Base-by-base conservation (phyloP, 345 rosid genomes). In the Syzygium oleosum region DNA sequence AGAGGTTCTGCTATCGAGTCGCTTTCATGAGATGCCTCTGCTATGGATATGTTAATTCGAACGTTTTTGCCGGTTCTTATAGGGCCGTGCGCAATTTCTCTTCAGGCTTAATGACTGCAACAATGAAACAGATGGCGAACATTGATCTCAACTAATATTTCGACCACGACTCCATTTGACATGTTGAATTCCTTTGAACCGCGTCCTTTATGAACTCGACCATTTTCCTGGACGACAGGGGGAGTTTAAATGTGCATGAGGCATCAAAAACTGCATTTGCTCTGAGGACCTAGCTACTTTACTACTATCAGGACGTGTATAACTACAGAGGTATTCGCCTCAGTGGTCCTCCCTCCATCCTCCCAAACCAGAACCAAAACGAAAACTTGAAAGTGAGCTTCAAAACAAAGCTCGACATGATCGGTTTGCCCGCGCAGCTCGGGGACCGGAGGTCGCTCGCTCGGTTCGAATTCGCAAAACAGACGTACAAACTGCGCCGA, bases 131-230 rank as follows among this genome's bases (percentile, higher is more conserved):
- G 9, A 19, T 54, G 58, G 56, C 21, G 5, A 19, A 14, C 22
- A 7, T 53, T 31, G 46, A 17, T 34, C 1, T 10, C 43, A 10
- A 31, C 13, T 17, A 16, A 4, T 31, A 68, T 68, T 68, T 68
- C 0, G 1, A 16, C 22, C 23, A 4, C 12, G 3, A 0, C 41
- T 68, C 2, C 34, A 8, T 31, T 34, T 12, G 11, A 34, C 23
- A 17, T 8, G 46, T 31, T 4, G 12, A 68, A 68, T 68, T 68
- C 23, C 23, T 34, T 4, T 34, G 6, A 31, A 31, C 46, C 1
- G 23, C 23, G 0, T 34, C 21, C 46, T 68, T 68, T 3, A 65
- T 31, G 22, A 31, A 65, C 79, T 68, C 46, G 12, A 17, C 79
- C 1, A 19, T 17, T 34, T 34, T 68, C 25, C 43, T 9, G 25